Evolutionary conservation across 2,329 filamentous ascomycete genomes (phyloP), one percentile per base, ranked within the genome.

Genomic region (Biscogniauxia sp.): DNA sequence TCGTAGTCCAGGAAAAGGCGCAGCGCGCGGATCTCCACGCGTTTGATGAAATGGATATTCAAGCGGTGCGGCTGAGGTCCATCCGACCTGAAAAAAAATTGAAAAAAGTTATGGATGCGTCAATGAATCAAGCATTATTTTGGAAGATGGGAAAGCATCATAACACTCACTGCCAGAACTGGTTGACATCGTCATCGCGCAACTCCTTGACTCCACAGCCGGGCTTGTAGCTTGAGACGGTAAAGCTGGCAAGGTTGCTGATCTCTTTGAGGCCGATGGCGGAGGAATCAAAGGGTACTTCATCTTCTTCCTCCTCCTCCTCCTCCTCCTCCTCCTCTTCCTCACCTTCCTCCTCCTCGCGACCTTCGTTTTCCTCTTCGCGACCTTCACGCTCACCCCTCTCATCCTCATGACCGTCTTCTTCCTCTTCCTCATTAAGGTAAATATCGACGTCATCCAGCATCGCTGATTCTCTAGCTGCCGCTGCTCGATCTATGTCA

Each of bases 1-100:
- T 89, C 88, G 75, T 96, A 97, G 77, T 99, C 93, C 52, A 99
- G 88, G 68, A 90, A 93, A 69, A 95, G 86, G n/a, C 91, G 84
- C 56, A 95, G 87, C 26, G 88, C 86, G 5, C 88, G 87, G 63
- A 95, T 92, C 61, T 88, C 88, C 51, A 93, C 91, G 7, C 91
- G 84, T 69, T 93, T 92, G 76, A 92, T 88, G 75, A 95, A 95
- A 76, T 95, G 92, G 50, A 95, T 90, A 61, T 91, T 94, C 54
- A 95, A 82, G 64, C 88, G 85, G 71, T 95, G 91, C 4, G 91
- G 91, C 72, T 95, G 91, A 1, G 91, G 91, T 1, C 91, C 92
- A 71, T 95, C 92, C 2, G 91, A 94, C 75, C 87, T 89, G 6
- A 23, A 45, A 55, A 19, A 56, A 32, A 19, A 9, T 20, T n/a